These are phyloP conservation scores for Amaranthus cruentus DNA, from an alignment of 148 eudicot genomes.

Conservation along the genomic window DNA sequence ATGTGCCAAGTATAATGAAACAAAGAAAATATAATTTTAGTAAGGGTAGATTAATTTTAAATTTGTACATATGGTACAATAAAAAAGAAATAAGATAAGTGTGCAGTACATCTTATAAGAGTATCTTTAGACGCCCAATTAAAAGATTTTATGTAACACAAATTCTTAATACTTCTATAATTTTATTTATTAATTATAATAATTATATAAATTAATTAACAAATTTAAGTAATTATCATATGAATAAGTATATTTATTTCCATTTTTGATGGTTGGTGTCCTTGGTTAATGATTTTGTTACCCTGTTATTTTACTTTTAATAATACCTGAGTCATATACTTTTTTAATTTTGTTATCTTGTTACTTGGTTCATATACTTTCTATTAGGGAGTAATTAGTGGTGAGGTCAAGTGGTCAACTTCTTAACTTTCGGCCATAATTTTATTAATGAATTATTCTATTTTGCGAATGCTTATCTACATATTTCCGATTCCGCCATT, in stretches of 20 bases:
- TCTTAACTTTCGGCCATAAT: background rate
- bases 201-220: background rate
- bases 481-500: background rate
- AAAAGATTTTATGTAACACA: too few relatives aligned
- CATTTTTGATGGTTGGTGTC: background rate
- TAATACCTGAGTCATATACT: too few relatives aligned
- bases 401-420: background rate
- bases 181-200: too few relatives aligned
- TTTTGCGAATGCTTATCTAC: background rate
- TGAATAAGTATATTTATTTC: background rate
- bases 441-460: background rate
- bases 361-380: background rate
- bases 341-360: too few relatives aligned
- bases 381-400: background rate
- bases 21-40: too few relatives aligned
- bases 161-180: too few relatives aligned
- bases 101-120: too few relatives aligned
- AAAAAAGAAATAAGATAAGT: too few relatives aligned
- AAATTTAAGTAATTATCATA: background rate
- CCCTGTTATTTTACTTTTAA: background rate
- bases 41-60: too few relatives aligned
- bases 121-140: too few relatives aligned
- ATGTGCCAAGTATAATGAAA: too few relatives aligned
- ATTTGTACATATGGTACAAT: too few relatives aligned
- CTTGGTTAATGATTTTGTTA: background rate